Conservation (phyloP, 768 basidiomycete genomes). For the Cystofilobasidium ferigula region DNA sequence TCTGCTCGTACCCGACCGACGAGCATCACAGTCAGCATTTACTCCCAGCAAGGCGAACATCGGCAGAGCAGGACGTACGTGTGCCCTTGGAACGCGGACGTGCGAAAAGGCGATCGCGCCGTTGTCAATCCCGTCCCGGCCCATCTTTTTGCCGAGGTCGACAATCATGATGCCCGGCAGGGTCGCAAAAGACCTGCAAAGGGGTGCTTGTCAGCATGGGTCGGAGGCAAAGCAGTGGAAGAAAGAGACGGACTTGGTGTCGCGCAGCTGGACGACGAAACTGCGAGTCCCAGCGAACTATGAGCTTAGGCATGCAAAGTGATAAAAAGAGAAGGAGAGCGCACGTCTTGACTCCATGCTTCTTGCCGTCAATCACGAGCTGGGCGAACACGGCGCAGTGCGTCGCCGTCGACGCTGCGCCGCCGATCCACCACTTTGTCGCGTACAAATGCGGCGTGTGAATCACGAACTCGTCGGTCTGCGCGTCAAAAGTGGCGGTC, state of each 20-base stretch:
- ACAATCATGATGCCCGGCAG: constrained; percentile 42
- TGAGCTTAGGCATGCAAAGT: too few relatives aligned
- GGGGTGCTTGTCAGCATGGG: neutral
- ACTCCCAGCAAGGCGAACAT: neutral
- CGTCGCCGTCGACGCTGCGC: constrained; percentile 42
- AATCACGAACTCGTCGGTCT: constrained; percentile 41
- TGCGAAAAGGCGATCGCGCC: constrained; percentile 41
- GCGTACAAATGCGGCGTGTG: constrained; percentile 42
- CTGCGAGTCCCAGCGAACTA: too few relatives aligned
- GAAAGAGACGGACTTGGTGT: constrained; percentile 27
- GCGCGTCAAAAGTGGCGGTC: constrained; percentile 41
- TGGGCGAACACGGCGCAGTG: constrained; percentile 43
- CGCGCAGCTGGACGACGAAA: constrained; percentile 42
- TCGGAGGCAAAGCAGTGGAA: neutral
- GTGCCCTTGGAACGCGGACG: constrained; percentile 41
- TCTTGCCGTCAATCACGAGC: constrained; percentile 41
- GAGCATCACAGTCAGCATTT: neutral
- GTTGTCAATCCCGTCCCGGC: constrained; percentile 33
- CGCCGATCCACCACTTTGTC: constrained; percentile 46
- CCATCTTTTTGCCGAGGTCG: constrained; percentile 44
- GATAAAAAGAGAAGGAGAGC: too few relatives aligned
- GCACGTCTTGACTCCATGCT: constrained; percentile 42
- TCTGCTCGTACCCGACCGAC: constrained; percentile 26
- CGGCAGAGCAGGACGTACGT: constrained; percentile 20
- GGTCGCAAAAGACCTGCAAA: constrained; percentile 37